Evolutionary conservation across 2,329 filamentous ascomycete genomes (phyloP), one percentile per base, ranked within the genome.

Genomic region (Blumeria hordei): DNA sequence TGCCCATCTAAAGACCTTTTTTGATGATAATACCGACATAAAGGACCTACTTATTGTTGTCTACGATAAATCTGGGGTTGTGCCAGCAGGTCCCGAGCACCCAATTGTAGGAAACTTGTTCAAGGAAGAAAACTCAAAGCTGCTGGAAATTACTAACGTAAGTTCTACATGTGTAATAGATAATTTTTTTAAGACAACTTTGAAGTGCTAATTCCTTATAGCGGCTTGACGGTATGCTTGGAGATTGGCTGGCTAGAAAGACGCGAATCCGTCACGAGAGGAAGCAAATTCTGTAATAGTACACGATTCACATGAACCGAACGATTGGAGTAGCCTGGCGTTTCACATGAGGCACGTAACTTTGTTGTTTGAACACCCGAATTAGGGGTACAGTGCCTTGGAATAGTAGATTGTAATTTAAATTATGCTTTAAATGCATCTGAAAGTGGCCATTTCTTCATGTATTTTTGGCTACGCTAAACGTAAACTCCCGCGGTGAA

Each of bases 11-110:
- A 80, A 87, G 57, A 82, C 85, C 12, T 98, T 95, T 69, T 83
- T 96, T 63, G 90, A 96, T 60, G 87, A 92, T 61, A 80, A 86
- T 58, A 81, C 81, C 36, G 87, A 94, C 59, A 87, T 98, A 60
- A 79, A 86, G 53, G 90, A 98, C 65, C 76, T 96, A 65, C 74
- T 96, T 54, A 76, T 88, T 39, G 84, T 98, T 58, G 87, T 98
- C 33, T 88, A 94, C 65, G 88, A 96, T 68, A 94, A 88, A 66
- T 84, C 80, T 12, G 85, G 88, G 57, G 80, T 93, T 14, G 76
- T 80, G 44, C 84, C 87, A 16, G 85, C 83, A 7, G 78, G 83
- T 1, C 75, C 77, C n/a, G 86, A 94, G 56, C 88, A 96, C 66
- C 90, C 90, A 0, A 74, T 94, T 47, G 86, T 84, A 53, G 78